These are phyloP conservation scores for Beta lomatogona DNA, from an alignment of 179 eudicot species.

Conservation along the genomic window DNA sequence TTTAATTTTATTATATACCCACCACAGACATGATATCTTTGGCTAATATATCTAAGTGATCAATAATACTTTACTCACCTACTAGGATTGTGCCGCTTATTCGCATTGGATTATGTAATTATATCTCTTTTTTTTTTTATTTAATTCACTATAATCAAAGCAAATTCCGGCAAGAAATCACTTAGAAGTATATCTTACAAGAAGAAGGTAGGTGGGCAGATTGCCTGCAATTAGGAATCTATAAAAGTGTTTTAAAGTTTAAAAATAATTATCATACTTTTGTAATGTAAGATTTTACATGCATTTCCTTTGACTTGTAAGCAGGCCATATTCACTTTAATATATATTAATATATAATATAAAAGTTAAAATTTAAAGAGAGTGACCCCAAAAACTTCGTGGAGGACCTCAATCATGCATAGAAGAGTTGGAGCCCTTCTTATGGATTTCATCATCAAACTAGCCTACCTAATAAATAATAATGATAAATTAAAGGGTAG, in stretches of 20 bases:
- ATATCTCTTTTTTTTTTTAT: not conserved
- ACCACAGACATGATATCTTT: not conserved
- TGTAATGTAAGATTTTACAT: not conserved
- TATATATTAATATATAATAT: not conserved
- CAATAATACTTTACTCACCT: not conserved
- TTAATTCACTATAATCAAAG: not conserved
- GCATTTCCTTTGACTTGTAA: slow-evolving; percentile 23
- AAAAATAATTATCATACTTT: not conserved
- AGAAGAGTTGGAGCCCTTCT: not conserved
- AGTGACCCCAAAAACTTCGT: slow-evolving; percentile 24
- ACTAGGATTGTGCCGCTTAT: not conserved
- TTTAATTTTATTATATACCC: not conserved
- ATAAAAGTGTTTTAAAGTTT: not conserved
- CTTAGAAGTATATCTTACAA: not conserved
- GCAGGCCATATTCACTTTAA: slow-evolving; percentile 11
- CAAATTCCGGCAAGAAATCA: not conserved
- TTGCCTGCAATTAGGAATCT: not conserved
- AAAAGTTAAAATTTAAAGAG: not conserved
- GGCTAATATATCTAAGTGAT: not conserved
- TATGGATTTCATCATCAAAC: slow-evolving; percentile 13
- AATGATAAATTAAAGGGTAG: not conserved
- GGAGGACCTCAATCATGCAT: slow-evolving; percentile 34
- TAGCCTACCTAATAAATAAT: not conserved
- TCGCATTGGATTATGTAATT: not conserved
- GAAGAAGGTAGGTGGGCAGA: slow-evolving; percentile 3